Percentiles rank a stretch among this genome's conserved stretches.
phyloP scores from a whole-genome alignment of 2,329 filamentous ascomycete species.

The Xylariaceae sp. region DNA sequence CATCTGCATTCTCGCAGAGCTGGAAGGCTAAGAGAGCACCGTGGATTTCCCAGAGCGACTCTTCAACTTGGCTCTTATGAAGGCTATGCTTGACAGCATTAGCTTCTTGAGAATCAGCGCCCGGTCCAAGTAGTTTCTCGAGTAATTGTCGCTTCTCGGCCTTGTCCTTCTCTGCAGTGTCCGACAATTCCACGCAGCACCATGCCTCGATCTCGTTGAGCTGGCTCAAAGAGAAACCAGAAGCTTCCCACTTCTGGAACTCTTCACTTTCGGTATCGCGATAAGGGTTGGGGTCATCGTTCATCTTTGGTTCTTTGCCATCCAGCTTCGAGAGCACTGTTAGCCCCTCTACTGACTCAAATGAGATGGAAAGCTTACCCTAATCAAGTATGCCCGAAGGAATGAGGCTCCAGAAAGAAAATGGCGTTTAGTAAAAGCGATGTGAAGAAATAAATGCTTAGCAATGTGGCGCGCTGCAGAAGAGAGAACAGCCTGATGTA shows the following conservation, averaged over 20 bases:
- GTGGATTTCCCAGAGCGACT: conserved; percentile 31
- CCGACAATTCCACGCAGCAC: conserved; percentile 19
- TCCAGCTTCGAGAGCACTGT: conserved; percentile 20
- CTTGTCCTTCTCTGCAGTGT: too few relatives aligned
- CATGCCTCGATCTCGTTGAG: conserved; percentile 25
- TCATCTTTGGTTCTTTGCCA: conserved; percentile 23
- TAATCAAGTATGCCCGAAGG: conserved; percentile 26
- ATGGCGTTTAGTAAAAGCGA: conserved; percentile 28
- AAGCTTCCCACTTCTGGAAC: conserved; percentile 19
- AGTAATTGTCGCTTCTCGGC: too few relatives aligned
- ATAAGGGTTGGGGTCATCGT: conserved; percentile 18
- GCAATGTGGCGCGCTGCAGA: conserved; percentile 26
- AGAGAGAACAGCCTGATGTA: conserved; percentile 23
- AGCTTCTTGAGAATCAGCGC: too few relatives aligned
- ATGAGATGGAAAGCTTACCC: conserved; percentile 19
- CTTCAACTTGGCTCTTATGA: conserved; percentile 17
- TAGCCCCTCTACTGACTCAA: conserved; percentile 6
- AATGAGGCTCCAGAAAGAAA: conserved; percentile 26
- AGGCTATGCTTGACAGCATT: too few relatives aligned
- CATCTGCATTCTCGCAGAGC: conserved; percentile 21
- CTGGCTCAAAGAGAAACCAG: conserved; percentile 18
- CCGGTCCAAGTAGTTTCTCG: too few relatives aligned
- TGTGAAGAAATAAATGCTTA: conserved; percentile 25
- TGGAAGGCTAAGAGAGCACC: conserved; percentile 28
- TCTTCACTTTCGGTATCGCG: conserved; percentile 5